Conservation (phyloP, 1,139 yeast species). For the Torulaspora pretoriensis region DNA sequence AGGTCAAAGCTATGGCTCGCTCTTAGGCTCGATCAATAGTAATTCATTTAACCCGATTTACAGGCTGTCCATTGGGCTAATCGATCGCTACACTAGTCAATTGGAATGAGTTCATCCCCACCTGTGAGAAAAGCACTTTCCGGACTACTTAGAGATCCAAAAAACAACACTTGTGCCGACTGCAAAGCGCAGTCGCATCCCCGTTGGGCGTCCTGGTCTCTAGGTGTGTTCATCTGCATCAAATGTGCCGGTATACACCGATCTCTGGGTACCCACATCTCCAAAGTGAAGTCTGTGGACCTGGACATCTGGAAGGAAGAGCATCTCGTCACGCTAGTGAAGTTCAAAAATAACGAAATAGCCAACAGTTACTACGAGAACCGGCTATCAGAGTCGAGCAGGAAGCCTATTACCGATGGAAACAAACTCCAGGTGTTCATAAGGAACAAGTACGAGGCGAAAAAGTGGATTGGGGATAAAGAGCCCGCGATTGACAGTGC, state of each 20-base stretch:
- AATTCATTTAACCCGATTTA: background rate
- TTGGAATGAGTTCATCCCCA: constrained; percentile 21
- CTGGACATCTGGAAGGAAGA: constrained; percentile 94
- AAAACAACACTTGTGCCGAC: constrained; percentile 80
- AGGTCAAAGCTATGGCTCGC: background rate
- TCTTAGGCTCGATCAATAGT: too few species aligned
- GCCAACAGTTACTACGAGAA: constrained; percentile 82
- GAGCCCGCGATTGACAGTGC: background rate
- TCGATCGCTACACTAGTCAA: background rate
- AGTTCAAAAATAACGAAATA: constrained; percentile 75
- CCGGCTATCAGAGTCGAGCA: constrained; percentile 50
- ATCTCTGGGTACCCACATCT: constrained; percentile 90
- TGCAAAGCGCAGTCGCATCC: constrained; percentile 87
- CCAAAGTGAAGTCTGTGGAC: constrained; percentile 81
- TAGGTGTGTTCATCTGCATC: constrained; percentile 88
- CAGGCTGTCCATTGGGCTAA: background rate
- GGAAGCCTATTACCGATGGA: constrained; percentile 43
- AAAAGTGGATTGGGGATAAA: constrained; percentile 60
- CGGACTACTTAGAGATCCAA: constrained; percentile 65
- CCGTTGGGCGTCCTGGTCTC: constrained; percentile 95
- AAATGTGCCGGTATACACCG: constrained; percentile 92
- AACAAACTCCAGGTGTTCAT: constrained; percentile 84
- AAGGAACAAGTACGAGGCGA: constrained; percentile 82
- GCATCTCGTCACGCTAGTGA: constrained; percentile 74
- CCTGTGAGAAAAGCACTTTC: constrained; percentile 48